Evolutionary conservation across 148 eudicot species (phyloP).

Genomic region (Rhododendron kiyosumense): DNA sequence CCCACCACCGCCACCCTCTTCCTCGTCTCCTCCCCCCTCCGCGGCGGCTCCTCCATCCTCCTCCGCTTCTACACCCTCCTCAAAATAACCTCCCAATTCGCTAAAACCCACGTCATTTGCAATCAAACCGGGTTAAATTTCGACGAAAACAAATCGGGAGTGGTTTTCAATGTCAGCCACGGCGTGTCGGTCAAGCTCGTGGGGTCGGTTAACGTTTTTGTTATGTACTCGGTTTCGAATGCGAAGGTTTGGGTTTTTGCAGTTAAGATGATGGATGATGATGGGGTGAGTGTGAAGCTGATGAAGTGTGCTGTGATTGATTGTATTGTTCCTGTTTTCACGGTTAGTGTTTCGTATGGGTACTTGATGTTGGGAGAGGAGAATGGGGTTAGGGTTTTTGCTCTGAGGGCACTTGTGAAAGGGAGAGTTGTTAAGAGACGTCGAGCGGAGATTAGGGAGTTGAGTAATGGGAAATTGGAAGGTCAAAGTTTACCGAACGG

Average conservation of each 20-base stretch:
- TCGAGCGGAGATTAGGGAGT: conserved; percentile 24
- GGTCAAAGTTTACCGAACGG: conserved; percentile 38
- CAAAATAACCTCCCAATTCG: conserved; percentile 23
- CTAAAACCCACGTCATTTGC: conserved; percentile 34
- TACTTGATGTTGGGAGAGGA: conserved; percentile 68
- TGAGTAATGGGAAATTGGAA: conserved; percentile 11
- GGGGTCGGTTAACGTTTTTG: conserved; percentile 58
- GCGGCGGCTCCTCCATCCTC: conserved; percentile 39
- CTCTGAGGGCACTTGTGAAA: conserved; percentile 55
- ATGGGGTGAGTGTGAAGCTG: conserved; percentile 51
- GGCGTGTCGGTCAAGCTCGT: conserved; percentile 55
- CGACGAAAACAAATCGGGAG: conserved; percentile 46
- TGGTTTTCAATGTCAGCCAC: conserved; percentile 49
- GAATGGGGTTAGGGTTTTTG: conserved; percentile 77
- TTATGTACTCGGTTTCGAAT: conserved; percentile 57
- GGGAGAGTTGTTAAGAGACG: conserved; percentile 37
- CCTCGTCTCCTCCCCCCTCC: conserved; percentile 43
- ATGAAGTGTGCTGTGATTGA: conserved; percentile 84
- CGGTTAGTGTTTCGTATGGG: conserved; percentile 53
- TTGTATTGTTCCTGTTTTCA: conserved; percentile 45
- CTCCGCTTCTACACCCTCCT: conserved; percentile 52
- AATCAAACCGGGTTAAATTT: conserved; percentile 44
- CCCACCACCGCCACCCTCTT: conserved; percentile 25
- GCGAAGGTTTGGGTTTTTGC: conserved; percentile 63
- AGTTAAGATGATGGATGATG: conserved; percentile 33